Conservation (phyloP, 345 rosid genomes). For the Eucalyptus cloeziana region DNA sequence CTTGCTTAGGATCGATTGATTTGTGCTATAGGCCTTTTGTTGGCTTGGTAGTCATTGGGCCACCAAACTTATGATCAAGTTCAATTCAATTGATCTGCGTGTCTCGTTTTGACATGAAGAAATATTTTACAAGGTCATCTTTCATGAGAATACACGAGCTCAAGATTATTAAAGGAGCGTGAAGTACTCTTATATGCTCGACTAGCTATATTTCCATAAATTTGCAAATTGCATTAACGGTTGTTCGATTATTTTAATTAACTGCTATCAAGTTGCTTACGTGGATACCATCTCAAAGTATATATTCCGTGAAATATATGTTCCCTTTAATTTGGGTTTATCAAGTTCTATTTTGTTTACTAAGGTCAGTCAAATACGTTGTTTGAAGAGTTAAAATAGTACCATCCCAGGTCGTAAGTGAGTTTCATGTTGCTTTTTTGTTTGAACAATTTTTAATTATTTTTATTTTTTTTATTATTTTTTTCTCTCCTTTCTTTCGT, state of each 20-base stretch:
- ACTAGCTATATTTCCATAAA: neutral
- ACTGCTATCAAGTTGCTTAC: neutral
- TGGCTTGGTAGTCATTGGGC: too few species aligned
- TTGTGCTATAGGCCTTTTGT: too few species aligned
- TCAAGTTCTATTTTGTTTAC: neutral
- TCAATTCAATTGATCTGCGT: neutral
- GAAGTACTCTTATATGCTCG: neutral
- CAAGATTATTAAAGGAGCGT: neutral
- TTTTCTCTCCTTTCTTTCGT: too few species aligned
- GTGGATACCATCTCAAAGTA: neutral
- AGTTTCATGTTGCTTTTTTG: neutral
- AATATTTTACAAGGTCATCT: neutral
- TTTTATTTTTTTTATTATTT: too few species aligned
- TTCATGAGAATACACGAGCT: neutral
- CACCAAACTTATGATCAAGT: too few species aligned
- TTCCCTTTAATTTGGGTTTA: neutral
- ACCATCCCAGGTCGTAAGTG: neutral
- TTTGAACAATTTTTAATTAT: too few species aligned
- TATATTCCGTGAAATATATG: neutral
- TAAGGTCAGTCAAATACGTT: accelerated
- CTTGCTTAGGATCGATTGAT: too few species aligned
- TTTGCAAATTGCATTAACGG: neutral
- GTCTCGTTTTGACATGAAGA: neutral
- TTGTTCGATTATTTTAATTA: neutral
- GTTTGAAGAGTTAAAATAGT: neutral